Evolutionary conservation across 176 grass and related monocot species (phyloP).

Genomic region (Oryza australiensis): DNA sequence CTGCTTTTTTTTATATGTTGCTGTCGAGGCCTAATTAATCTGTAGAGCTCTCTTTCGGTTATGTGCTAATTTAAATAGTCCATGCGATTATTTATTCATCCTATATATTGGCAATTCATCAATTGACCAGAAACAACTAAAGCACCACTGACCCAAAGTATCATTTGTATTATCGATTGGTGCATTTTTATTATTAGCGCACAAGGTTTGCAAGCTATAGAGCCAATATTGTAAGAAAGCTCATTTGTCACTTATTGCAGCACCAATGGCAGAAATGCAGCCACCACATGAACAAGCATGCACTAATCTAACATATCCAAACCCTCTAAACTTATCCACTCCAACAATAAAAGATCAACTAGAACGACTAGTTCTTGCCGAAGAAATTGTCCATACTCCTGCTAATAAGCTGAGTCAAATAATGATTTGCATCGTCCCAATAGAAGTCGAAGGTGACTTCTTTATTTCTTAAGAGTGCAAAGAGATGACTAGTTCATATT

Average conservation of each 20-base stretch:
- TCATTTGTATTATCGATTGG: constrained; percentile 30
- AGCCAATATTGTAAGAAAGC: constrained; percentile 35
- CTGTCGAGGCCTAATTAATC: constrained; percentile 41
- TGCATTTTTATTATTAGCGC: constrained; percentile 23
- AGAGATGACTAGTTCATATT: background rate
- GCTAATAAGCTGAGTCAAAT: background rate
- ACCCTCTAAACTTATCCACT: constrained; percentile 29
- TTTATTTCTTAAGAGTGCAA: background rate
- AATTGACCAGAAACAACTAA: constrained; percentile 48
- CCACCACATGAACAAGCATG: background rate
- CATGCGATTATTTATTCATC: constrained; percentile 20
- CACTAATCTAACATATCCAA: constrained; percentile 40
- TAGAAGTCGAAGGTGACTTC: background rate
- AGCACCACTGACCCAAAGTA: constrained; percentile 39
- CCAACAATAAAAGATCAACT: background rate
- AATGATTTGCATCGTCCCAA: background rate
- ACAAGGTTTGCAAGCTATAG: constrained; percentile 43
- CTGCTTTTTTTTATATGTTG: constrained; percentile 46
- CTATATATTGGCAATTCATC: constrained; percentile 42
- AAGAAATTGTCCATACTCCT: background rate
- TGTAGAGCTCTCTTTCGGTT: constrained; percentile 35
- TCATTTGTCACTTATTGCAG: constrained; percentile 26
- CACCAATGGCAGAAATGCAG: constrained; percentile 28
- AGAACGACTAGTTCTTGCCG: background rate
- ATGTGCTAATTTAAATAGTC: constrained; percentile 23